Conservation (phyloP, 768 basidiomycete genomes). For the Kwoniella dendrophila region DNA sequence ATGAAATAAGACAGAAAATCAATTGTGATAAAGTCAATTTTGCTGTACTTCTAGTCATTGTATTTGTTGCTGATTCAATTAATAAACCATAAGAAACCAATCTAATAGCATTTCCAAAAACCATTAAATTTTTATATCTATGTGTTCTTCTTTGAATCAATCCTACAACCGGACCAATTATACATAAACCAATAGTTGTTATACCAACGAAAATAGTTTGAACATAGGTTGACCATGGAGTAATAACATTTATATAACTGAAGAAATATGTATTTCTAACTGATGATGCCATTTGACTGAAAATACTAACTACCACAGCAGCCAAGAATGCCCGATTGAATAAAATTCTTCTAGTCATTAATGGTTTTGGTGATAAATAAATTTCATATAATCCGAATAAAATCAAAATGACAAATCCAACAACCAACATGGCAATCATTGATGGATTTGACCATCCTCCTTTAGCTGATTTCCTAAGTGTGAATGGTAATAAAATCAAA, state of each 20-base stretch:
- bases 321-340: slow-evolving; percentile 22
- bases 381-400: slow-evolving; percentile 52
- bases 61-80: background rate
- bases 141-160: slow-evolving; percentile 44
- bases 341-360: slow-evolving; percentile 24
- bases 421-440: slow-evolving; percentile 60
- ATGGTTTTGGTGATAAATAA: slow-evolving; percentile 48
- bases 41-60: background rate
- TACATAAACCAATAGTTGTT: slow-evolving; percentile 40
- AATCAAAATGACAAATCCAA: slow-evolving; percentile 59
- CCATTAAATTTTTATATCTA: slow-evolving; percentile 54
- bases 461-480: slow-evolving; percentile 20
- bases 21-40: background rate
- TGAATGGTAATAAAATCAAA: slow-evolving; percentile 41
- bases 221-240: slow-evolving; percentile 7
- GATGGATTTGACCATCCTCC: slow-evolving; percentile 29
- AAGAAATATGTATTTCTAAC: slow-evolving; percentile 8
- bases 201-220: slow-evolving; percentile 26
- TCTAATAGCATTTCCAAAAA: slow-evolving; percentile 41
- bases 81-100: slow-evolving; percentile 38
- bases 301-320: background rate
- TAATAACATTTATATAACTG: slow-evolving; percentile 9
- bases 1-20: slow-evolving; percentile 6
- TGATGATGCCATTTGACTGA: background rate
- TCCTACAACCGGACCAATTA: slow-evolving; percentile 50